Conservation (phyloP, 2,329 filamentous ascomycete genomes). For the Fusarium sp. region DNA sequence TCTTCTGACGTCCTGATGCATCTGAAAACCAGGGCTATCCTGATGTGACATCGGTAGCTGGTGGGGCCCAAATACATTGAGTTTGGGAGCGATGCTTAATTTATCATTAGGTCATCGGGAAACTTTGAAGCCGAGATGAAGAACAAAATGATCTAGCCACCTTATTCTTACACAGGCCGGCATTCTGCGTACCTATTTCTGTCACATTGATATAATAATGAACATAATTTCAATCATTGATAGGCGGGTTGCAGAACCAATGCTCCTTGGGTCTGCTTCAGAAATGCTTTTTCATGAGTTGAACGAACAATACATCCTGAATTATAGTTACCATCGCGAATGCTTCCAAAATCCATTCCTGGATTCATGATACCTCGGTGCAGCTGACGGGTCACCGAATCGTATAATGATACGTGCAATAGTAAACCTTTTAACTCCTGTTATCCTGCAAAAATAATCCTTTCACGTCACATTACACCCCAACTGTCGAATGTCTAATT, state of each 20-base stretch:
- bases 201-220: background rate
- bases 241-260: too few relatives aligned
- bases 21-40: background rate
- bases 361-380: too few relatives aligned
- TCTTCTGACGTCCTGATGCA: background rate
- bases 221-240: too few relatives aligned
- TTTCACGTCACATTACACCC: too few relatives aligned
- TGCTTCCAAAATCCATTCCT: too few relatives aligned
- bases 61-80: background rate
- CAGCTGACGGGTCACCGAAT: too few relatives aligned
- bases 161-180: fast-evolving
- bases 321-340: too few relatives aligned
- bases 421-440: background rate
- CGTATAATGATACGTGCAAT: background rate
- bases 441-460: background rate
- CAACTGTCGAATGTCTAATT: background rate
- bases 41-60: background rate
- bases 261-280: too few relatives aligned
- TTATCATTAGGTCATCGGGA: background rate
- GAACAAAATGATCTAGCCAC: background rate
- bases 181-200: background rate
- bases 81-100: background rate
- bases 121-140: background rate
- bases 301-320: too few relatives aligned
- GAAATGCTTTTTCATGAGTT: too few relatives aligned